These are phyloP conservation scores for Henckelia pumila DNA, from an alignment of 257 asterid genomes.

Conservation along the genomic window DNA sequence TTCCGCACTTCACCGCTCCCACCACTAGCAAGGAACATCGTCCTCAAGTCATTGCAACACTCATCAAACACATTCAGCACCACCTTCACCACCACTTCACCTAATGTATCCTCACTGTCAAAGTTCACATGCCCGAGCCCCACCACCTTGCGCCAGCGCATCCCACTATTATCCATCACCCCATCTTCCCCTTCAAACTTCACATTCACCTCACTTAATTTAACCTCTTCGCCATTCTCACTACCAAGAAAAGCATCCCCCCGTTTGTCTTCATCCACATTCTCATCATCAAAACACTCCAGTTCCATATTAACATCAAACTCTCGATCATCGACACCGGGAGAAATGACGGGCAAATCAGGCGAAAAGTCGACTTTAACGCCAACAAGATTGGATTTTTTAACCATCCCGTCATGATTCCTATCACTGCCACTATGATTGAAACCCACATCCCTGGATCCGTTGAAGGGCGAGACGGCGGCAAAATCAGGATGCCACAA, in stretches of 20 bases:
- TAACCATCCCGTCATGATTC: constrained; percentile 18
- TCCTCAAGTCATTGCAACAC: constrained; percentile 53
- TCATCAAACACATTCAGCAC: constrained; percentile 57
- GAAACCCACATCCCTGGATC: constrained; percentile 33
- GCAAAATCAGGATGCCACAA: constrained; percentile 73
- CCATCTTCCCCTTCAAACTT: constrained; percentile 46
- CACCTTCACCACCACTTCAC: constrained; percentile 40
- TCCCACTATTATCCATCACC: constrained; percentile 24
- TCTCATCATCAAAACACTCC: constrained; percentile 19
- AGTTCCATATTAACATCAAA: constrained; percentile 21
- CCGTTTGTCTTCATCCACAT: constrained; percentile 24
- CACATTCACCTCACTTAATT: constrained; percentile 77
- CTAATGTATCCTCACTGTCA: constrained; percentile 23
- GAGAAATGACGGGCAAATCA: constrained; percentile 22
- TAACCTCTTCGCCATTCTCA: constrained; percentile 30
- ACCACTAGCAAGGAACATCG: constrained; percentile 31
- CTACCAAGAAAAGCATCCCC: constrained; percentile 19
- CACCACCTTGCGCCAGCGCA: background rate
- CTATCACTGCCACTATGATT: background rate
- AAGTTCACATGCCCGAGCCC: constrained; percentile 18
- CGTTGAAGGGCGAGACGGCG: constrained; percentile 51
- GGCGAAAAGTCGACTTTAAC: constrained; percentile 56
- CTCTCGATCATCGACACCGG: constrained; percentile 18
- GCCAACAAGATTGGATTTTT: constrained; percentile 47
- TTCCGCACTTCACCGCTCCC: constrained; percentile 25